These are phyloP conservation scores for Ganoderma leucocontextum DNA, from an alignment of 1,284 basidiomycete genomes.

Conservation along the genomic window DNA sequence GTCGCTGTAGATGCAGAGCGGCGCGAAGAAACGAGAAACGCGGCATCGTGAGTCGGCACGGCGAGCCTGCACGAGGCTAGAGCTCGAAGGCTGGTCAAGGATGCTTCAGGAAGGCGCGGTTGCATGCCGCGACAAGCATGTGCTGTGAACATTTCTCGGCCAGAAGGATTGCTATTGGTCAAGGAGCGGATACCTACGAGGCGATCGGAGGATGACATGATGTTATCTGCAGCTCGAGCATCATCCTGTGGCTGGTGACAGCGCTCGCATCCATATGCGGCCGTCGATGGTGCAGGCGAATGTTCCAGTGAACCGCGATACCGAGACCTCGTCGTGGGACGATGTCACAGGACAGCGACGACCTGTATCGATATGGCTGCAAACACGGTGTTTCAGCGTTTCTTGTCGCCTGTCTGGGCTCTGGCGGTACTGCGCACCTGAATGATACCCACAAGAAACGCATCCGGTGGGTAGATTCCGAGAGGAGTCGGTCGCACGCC, in stretches of 20 bases:
- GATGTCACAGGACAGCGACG: conserved; percentile 26
- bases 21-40: conserved; percentile 18
- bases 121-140: conserved; percentile 30
- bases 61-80: conserved; percentile 28
- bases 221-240: conserved; percentile 32
- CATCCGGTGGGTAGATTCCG: conserved; percentile 1
- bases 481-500: conserved; percentile 10
- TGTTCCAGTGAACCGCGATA: conserved; percentile 26
- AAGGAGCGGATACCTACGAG: conserved; percentile 28
- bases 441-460: conserved; percentile 11
- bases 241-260: conserved; percentile 26
- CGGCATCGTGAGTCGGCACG: conserved; percentile 22
- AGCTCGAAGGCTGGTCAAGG: conserved; percentile 21
- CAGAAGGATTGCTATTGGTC: conserved; percentile 29
- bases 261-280: conserved; percentile 30
- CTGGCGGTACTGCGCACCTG: conserved; percentile 12
- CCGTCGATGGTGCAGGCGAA: conserved; percentile 20
- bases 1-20: conserved; percentile 4
- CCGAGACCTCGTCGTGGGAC: conserved; percentile 22
- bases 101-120: conserved; percentile 28
- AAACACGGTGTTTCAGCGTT: conserved; percentile 6
- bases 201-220: conserved; percentile 39
- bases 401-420: not conserved
- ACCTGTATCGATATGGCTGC: not conserved
- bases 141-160: conserved; percentile 28